These are phyloP conservation scores for Boletus mariae DNA, from an alignment of 1,284 basidiomycete genomes.

Conservation along the genomic window DNA sequence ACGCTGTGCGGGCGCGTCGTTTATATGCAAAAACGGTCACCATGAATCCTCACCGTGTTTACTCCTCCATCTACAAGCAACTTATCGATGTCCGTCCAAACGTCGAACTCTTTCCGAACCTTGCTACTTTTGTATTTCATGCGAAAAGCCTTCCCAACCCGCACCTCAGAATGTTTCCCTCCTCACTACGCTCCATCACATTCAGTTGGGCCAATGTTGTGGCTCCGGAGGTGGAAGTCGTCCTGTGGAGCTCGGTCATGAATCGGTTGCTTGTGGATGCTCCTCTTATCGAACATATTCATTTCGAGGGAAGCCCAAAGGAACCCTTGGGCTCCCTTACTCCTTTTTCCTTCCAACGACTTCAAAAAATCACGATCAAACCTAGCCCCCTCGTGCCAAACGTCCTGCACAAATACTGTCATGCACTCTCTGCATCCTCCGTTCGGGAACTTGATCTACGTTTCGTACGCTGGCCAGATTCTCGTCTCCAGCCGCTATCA, in stretches of 20 bases:
- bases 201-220: conserved; percentile 22
- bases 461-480: conserved; percentile 24
- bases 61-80: conserved; percentile 31
- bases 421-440: conserved; percentile 20
- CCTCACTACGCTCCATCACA: conserved; percentile 22
- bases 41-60: conserved; percentile 26
- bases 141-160: conserved; percentile 13
- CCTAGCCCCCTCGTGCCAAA: conserved; percentile 22
- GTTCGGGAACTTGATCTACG: conserved; percentile 25
- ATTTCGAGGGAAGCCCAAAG: conserved; percentile 29
- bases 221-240: conserved; percentile 15
- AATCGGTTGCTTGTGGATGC: conserved; percentile 17
- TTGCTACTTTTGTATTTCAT: conserved; percentile 16
- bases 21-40: conserved; percentile 26
- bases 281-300: conserved; percentile 20
- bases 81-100: conserved; percentile 25
- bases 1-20: conserved; percentile 22
- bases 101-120: conserved; percentile 30
- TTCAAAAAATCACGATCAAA: conserved; percentile 25
- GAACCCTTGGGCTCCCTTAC: conserved; percentile 14
- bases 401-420: conserved; percentile 29
- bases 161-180: conserved; percentile 22
- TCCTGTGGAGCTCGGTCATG: conserved; percentile 25
- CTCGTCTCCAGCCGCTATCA: conserved; percentile 16
- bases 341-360: conserved; percentile 23